Evolutionary conservation across 768 basidiomycete species (phyloP).

Genomic region (Glaciozyma antarctica): DNA sequence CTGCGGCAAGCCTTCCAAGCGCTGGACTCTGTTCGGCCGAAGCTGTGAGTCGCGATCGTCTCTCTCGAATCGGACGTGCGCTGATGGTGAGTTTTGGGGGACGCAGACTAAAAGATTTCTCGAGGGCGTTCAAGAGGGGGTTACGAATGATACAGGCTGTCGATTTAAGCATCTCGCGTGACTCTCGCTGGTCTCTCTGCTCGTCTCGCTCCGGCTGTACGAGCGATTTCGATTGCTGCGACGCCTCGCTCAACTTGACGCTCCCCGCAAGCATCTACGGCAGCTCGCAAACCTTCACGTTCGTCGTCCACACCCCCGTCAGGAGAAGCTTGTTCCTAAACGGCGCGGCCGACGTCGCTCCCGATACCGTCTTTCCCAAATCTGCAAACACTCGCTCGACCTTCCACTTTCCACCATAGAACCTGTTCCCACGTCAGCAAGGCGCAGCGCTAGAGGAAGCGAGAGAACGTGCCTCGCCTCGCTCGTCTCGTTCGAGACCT

Average conservation of each 20-base stretch:
- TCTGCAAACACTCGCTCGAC: constrained; percentile 56
- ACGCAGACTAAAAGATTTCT: too few species aligned
- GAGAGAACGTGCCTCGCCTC: constrained; percentile 42
- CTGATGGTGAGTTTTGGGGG: too few species aligned
- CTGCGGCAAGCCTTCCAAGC: constrained; percentile 59
- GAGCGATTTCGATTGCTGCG: too few species aligned
- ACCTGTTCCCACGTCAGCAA: constrained; percentile 44
- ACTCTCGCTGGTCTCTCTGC: too few species aligned
- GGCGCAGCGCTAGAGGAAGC: constrained; percentile 44
- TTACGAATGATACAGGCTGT: too few species aligned
- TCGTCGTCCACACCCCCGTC: constrained; percentile 9
- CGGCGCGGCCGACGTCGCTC: constrained; percentile 48
- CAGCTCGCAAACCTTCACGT: too few species aligned
- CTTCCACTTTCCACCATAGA: constrained; percentile 21
- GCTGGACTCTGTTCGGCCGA: constrained; percentile 94
- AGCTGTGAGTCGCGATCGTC: constrained; percentile 34
- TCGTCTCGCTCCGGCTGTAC: too few species aligned
- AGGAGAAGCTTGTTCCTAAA: constrained; percentile 46
- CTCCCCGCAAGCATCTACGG: too few species aligned
- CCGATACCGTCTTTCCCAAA: constrained; percentile 51
- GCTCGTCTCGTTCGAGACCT: constrained; percentile 41
- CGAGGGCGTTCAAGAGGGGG: too few species aligned
- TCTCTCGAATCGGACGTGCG: neutral
- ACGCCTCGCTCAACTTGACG: too few species aligned
- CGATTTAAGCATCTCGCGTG: too few species aligned